A percentile compares a stretch with the other conserved stretches of the same genome.
phyloP scores from a whole-genome alignment of 129 eudicot species.

The Escallonia rubra region DNA sequence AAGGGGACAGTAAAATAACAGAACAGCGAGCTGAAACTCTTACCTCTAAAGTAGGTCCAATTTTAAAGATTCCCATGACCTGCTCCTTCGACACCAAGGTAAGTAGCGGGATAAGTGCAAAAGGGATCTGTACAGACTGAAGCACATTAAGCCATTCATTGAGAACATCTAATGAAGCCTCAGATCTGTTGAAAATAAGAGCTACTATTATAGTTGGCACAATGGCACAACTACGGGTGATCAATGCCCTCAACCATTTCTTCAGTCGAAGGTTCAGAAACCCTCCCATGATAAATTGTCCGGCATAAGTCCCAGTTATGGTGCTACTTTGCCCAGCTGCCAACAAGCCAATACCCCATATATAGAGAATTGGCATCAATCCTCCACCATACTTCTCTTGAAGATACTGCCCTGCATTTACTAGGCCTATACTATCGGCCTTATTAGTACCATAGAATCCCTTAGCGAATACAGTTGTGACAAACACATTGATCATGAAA shows the following conservation, averaged over 20 bases:
- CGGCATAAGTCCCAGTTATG: conserved; percentile 71
- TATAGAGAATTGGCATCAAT: conserved; percentile 61
- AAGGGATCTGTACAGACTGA: conserved; percentile 76
- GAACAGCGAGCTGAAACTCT: conserved; percentile 1
- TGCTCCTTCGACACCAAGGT: conserved; percentile 56
- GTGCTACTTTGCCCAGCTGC: conserved; percentile 90
- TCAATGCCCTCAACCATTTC: conserved; percentile 71
- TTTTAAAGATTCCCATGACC: conserved; percentile 54
- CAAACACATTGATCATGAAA: conserved; percentile 49
- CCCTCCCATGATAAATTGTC: conserved; percentile 76
- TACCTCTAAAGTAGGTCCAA: conserved; percentile 58
- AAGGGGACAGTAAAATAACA: background rate
- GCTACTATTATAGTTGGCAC: conserved; percentile 72
- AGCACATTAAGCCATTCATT: conserved; percentile 82
- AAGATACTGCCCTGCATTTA: conserved; percentile 64
- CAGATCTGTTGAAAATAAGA: conserved; percentile 42
- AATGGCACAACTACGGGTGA: conserved; percentile 67
- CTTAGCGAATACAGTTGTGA: conserved; percentile 66
- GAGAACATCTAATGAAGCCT: conserved; percentile 51
- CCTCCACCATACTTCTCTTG: conserved; percentile 59
- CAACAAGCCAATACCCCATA: conserved; percentile 75
- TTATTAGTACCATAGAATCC: conserved; percentile 51
- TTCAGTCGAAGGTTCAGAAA: conserved; percentile 55
- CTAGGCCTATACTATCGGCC: conserved; percentile 49
- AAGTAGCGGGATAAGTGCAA: conserved; percentile 71